Evolutionary conservation across 441 rosid genomes (phyloP), one percentile per base, ranked within the genome.

Genomic region (Daphne laureola): DNA sequence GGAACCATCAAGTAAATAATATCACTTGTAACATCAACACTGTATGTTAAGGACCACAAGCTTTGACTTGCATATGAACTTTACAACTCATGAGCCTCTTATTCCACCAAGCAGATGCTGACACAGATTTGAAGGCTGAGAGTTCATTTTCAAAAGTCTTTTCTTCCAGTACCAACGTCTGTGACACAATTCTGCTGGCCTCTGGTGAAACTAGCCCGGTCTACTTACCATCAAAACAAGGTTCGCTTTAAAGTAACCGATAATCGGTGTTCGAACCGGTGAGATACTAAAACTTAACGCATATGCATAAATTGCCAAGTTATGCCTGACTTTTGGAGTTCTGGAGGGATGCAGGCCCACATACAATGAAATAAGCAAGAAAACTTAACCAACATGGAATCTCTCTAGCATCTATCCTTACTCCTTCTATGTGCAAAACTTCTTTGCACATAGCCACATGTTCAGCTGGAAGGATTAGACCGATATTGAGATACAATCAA

Each of bases 31-130:
- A 9, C 18, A 54, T 38, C 9, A 36, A 46, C 44, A 38, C 45
- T 9, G 18, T 12, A 46, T 35, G 42, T 8, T 35, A 21, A 11
- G 45, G 47, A 35, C 55, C 5, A 25, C 23, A 17, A 14, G 45
- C 25, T 43, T 43, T 42, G 50, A n/a, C 8, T 40, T 51, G 51
- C 44, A 43, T 9, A 23, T n/a, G 8, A 38, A 66, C 52, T 55
- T 16, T 46, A 50, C 57, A 27, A 25, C n/a, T 49, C 46, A 43
- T 40, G 13, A 42, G 51, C 36, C 44, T 25, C 13, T 5, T 46
- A 15, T 46, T 59, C 16, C 55, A 23, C 48, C 25, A 53, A 44
- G 43, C 16, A 36, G 36, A 42, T 46, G 62, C 25, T 41, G 15
- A 54, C 43, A 48, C 53, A 65, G 46, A 14, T 43, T 51, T 15